Conservation (phyloP, 345 rosid species). For the Salix purpurea region DNA sequence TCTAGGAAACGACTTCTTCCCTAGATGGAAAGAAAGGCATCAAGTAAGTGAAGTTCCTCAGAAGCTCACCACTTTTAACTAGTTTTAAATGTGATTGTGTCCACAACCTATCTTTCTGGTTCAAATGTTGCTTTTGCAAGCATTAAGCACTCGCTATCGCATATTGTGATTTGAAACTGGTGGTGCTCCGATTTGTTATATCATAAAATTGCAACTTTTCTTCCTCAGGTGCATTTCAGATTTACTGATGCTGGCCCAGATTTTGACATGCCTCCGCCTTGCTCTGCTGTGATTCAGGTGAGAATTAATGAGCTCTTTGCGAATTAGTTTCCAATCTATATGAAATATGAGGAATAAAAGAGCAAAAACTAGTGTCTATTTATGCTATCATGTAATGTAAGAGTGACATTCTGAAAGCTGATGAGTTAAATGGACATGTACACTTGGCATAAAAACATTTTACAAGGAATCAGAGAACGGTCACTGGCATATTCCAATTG, state of each 20-base stretch:
- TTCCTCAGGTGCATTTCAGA: slow-evolving; percentile 51
- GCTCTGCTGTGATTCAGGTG: slow-evolving; percentile 62
- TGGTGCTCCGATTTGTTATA: not conserved
- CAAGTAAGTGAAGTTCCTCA: slow-evolving; percentile 44
- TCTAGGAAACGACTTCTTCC: slow-evolving; percentile 66
- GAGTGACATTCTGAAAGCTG: not conserved
- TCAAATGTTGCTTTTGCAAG: not conserved
- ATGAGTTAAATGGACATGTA: not conserved
- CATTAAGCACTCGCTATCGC: not conserved
- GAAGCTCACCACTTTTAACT: not conserved
- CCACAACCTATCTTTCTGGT: not conserved
- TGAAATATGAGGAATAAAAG: not conserved
- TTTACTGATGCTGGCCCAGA: slow-evolving; percentile 46
- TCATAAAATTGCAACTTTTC: slow-evolving; percentile 3
- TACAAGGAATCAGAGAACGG: slow-evolving; percentile 66
- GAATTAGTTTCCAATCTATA: not conserved
- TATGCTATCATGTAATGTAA: not conserved
- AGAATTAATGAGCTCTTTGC: not conserved
- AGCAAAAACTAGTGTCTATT: not conserved
- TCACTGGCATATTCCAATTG: slow-evolving; percentile 68
- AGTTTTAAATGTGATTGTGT: not conserved
- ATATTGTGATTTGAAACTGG: not conserved
- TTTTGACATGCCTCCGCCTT: slow-evolving; percentile 61
- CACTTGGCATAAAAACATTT: not conserved
- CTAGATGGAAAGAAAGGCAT: slow-evolving; percentile 78